These are phyloP conservation scores for Paratrypanosoma confusum DNA, from an alignment of 208 protist species.

Conservation along the genomic window DNA sequence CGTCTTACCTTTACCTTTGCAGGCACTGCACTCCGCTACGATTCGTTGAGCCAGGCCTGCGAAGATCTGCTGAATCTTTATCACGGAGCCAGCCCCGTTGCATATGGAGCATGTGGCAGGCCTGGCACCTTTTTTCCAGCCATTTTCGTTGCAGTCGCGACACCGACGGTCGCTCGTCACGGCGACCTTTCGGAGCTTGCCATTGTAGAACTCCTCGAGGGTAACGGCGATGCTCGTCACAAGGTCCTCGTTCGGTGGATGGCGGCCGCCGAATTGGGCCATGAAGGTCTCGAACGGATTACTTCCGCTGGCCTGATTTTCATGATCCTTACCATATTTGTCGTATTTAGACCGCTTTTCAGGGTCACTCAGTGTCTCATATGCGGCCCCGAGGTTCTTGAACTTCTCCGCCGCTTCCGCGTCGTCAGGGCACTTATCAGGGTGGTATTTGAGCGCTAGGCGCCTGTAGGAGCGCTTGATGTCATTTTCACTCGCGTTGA, in stretches of 20 bases:
- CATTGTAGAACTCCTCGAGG: conserved; percentile 96
- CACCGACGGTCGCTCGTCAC: conserved; percentile 78
- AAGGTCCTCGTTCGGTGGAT: conserved; percentile 90
- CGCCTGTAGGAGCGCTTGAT: conserved; percentile 84
- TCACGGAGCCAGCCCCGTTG: conserved; percentile 81
- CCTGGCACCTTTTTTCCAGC: conserved; percentile 34
- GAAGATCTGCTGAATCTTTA: conserved; percentile 86
- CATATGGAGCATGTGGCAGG: conserved; percentile 75
- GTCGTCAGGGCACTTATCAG: conserved; percentile 82
- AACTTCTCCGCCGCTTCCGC: conserved; percentile 79
- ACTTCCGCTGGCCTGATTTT: conserved; percentile 60
- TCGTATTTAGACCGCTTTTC: conserved; percentile 97
- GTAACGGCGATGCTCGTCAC: conserved; percentile 85
- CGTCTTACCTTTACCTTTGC: conserved; percentile 74
- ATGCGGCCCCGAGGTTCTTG: conserved; percentile 92
- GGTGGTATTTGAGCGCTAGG: conserved; percentile 79
- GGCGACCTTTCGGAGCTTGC: conserved; percentile 84
- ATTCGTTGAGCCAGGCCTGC: conserved; percentile 92
- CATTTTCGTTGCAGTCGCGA: conserved; percentile 43
- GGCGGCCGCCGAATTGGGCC: conserved; percentile 82
- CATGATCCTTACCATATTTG: conserved; percentile 93
- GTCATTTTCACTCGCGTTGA: conserved; percentile 65
- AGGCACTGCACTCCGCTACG: conserved; percentile 81
- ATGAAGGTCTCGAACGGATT: conserved; percentile 85
- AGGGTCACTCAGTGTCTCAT: conserved; percentile 93